Evolutionary conservation across 768 basidiomycete species (phyloP).

Genomic region (Pisolithus microcarpus): DNA sequence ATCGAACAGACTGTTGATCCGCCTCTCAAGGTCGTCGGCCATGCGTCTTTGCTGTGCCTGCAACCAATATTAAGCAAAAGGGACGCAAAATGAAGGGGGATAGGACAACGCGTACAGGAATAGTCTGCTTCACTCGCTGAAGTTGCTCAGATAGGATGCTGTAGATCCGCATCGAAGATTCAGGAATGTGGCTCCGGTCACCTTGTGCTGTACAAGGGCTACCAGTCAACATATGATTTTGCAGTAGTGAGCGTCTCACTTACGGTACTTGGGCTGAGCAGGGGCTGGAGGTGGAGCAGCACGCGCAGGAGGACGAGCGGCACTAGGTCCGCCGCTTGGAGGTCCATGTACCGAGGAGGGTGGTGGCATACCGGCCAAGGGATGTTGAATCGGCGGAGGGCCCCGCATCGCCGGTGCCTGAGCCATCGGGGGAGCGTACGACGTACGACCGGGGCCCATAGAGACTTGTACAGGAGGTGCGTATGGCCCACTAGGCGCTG

Average conservation of each 20-base stretch:
- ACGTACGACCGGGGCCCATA: slow-evolving; percentile 5
- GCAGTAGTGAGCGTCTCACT: slow-evolving; percentile 20
- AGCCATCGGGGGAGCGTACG: slow-evolving; percentile 23
- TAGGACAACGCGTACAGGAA: slow-evolving; percentile 49
- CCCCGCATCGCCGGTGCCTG: slow-evolving; percentile 24
- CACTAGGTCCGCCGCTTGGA: slow-evolving; percentile 22
- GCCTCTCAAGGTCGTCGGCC: slow-evolving; percentile 79
- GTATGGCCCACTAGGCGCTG: slow-evolving; percentile 19
- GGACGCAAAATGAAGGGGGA: neutral
- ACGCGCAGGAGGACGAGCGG: slow-evolving; percentile 19
- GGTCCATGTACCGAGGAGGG: slow-evolving; percentile 13
- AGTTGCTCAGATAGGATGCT: slow-evolving; percentile 59
- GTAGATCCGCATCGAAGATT: slow-evolving; percentile 56
- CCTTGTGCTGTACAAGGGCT: slow-evolving; percentile 57
- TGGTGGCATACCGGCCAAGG: neutral
- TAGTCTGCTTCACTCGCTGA: slow-evolving; percentile 59
- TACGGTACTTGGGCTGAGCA: slow-evolving; percentile 53
- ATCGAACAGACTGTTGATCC: slow-evolving; percentile 83
- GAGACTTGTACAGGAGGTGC: slow-evolving; percentile 20
- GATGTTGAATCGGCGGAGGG: slow-evolving; percentile 20
- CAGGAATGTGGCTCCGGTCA: slow-evolving; percentile 88
- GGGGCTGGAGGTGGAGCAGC: slow-evolving; percentile 33
- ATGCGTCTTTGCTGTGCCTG: slow-evolving; percentile 80
- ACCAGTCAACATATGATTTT: neutral
- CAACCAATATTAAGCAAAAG: neutral